phyloP scores from a whole-genome alignment of 2,329 filamentous ascomycete genomes.

The Ophiostoma piceae region DNA sequence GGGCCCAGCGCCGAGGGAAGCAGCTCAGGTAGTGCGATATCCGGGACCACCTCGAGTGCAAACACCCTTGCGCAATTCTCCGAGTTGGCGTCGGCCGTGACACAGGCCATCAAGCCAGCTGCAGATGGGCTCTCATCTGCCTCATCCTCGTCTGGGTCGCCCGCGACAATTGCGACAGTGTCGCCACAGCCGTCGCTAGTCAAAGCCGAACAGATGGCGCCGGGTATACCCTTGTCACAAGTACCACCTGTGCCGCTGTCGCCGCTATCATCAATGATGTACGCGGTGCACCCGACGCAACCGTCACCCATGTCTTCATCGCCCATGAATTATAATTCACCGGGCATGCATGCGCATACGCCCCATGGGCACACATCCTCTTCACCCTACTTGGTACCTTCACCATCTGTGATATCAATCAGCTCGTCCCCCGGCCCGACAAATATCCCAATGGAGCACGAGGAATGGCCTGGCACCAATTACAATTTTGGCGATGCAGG shows the following conservation, averaged over 20 bases:
- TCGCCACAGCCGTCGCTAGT: neutral
- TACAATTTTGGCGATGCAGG: neutral
- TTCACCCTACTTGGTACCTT: neutral
- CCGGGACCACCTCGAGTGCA: neutral
- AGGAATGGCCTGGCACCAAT: neutral
- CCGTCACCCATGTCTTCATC: neutral
- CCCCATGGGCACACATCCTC: neutral
- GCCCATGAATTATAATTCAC: neutral
- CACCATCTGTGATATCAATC: slow-evolving; percentile 1
- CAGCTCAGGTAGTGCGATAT: too few species aligned
- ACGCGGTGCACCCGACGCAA: neutral
- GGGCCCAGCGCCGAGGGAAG: neutral
- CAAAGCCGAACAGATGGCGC: slow-evolving; percentile 13
- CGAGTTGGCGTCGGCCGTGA: slow-evolving; percentile 19
- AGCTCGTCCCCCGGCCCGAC: neutral
- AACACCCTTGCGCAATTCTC: slow-evolving; percentile 21
- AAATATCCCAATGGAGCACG: neutral
- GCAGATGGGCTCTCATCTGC: neutral
- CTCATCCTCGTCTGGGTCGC: neutral
- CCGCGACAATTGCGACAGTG: neutral
- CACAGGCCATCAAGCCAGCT: slow-evolving; percentile 19
- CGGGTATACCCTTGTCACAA: neutral
- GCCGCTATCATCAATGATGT: neutral
- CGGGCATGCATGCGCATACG: neutral
- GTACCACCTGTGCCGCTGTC: neutral